Percentiles rank a stretch among this genome's conserved stretches.
Conservation (phyloP, 164 flowering plant species). For the Vitis vinifera region DNA sequence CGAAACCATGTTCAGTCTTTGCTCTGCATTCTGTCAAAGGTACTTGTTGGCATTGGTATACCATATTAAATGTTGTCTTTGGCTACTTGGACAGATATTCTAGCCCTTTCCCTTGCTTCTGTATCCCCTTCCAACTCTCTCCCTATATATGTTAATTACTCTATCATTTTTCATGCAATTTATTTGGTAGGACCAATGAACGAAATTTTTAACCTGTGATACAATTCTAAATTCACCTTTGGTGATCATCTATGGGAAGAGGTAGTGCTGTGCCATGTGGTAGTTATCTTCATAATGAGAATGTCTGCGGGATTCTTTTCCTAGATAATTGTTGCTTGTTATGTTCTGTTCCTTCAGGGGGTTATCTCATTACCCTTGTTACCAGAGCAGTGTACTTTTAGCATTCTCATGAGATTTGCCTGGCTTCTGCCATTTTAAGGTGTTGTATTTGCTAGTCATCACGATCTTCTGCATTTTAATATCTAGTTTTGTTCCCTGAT, state of each 20-base stretch:
- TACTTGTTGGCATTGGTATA: constrained; percentile 20
- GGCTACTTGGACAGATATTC: not conserved
- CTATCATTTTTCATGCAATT: no score
- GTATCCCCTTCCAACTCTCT: not conserved
- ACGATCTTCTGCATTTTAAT: no score
- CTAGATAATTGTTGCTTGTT: not conserved
- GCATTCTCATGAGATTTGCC: not conserved
- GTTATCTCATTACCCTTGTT: not conserved
- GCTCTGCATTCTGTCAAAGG: constrained; percentile 82
- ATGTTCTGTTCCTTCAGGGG: not conserved
- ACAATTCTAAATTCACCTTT: no score
- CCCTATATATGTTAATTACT: no score
- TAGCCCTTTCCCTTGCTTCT: not conserved
- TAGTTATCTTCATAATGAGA: not conserved
- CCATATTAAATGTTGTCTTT: not conserved
- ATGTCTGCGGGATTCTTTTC: no score
- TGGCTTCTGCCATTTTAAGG: not conserved
- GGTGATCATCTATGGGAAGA: no score
- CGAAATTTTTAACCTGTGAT: no score
- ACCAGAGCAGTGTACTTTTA: not conserved
- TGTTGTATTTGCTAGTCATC: not conserved
- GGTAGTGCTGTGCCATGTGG: not conserved
- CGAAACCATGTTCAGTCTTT: constrained; percentile 94
- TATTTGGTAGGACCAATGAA: no score
- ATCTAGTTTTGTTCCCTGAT: no score